Evolutionary conservation across 1,284 basidiomycete species (phyloP).

Genomic region (Fereydounia khargensis): DNA sequence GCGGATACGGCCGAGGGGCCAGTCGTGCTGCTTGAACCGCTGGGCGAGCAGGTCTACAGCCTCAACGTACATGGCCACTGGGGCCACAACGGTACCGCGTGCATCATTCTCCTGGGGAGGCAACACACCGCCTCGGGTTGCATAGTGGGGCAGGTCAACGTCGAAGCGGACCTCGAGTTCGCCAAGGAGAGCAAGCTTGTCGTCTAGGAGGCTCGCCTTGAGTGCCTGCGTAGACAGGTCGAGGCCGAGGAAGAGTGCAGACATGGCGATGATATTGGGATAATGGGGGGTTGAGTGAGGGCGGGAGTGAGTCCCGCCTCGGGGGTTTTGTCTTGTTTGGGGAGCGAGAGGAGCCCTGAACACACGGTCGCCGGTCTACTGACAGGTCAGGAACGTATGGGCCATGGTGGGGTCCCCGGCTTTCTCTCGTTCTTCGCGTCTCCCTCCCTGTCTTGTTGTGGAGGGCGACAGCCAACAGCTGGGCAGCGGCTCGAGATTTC

Average conservation of each 20-base stretch:
- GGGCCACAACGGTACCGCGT: slow-evolving; percentile 67
- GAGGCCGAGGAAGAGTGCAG: slow-evolving; percentile 72
- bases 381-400: too few relatives aligned
- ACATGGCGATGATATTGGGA: slow-evolving; percentile 8
- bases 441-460: too few relatives aligned
- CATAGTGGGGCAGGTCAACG: slow-evolving; percentile 70
- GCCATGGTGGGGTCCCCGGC: too few relatives aligned
- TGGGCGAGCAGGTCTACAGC: slow-evolving; percentile 77
- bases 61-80: slow-evolving; percentile 79
- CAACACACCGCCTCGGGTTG: slow-evolving; percentile 64
- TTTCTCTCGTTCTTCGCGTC: too few relatives aligned
- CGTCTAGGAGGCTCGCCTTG: slow-evolving; percentile 67
- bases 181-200: slow-evolving; percentile 66
- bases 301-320: too few relatives aligned
- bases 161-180: slow-evolving; percentile 79
- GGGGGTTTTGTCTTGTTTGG: too few relatives aligned
- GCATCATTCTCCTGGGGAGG: slow-evolving; percentile 5
- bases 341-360: too few relatives aligned
- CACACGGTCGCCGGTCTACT: too few relatives aligned
- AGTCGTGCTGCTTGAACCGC: slow-evolving; percentile 66
- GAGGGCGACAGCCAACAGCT: too few relatives aligned
- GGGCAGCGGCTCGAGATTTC: too few relatives aligned
- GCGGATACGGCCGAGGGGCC: slow-evolving; percentile 65
- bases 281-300: too few relatives aligned
- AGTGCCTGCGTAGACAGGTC: slow-evolving; percentile 85